Evolutionary conservation across 192 early-diverging fungal genomes (phyloP).

Genomic region (Linnemannia exigua): DNA sequence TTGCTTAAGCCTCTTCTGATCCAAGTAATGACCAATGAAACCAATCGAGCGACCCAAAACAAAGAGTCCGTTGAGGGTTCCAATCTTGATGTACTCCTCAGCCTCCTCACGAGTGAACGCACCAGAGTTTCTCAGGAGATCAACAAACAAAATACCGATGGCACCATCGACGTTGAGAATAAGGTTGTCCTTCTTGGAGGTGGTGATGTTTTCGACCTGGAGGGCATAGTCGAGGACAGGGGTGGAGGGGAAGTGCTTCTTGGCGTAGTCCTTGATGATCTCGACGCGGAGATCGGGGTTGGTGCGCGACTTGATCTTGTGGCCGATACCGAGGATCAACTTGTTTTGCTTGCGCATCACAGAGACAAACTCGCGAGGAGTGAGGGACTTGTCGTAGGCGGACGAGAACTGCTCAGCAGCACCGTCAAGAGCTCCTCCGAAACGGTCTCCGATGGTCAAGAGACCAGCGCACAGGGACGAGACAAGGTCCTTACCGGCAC

Average conservation of each 20-base stretch:
- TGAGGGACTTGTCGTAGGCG: slow-evolving; percentile 92
- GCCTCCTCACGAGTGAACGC: slow-evolving; percentile 94
- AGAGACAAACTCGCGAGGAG: slow-evolving; percentile 93
- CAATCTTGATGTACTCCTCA: slow-evolving; percentile 95
- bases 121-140: slow-evolving; percentile 90
- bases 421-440: slow-evolving; percentile 96
- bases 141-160: slow-evolving; percentile 95
- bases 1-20: slow-evolving; percentile 98
- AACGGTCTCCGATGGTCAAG: slow-evolving; percentile 94
- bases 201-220: slow-evolving; percentile 94
- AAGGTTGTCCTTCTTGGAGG: slow-evolving; percentile 96
- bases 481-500: slow-evolving; percentile 96
- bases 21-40: slow-evolving; percentile 97
- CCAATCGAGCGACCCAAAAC: slow-evolving; percentile 94
- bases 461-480: slow-evolving; percentile 94
- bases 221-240: slow-evolving; percentile 94
- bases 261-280: slow-evolving; percentile 93
- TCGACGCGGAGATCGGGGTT: slow-evolving; percentile 97
- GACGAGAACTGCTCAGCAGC: slow-evolving; percentile 90
- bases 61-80: slow-evolving; percentile 96
- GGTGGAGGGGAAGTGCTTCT: slow-evolving; percentile 85
- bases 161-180: slow-evolving; percentile 95
- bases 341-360: slow-evolving; percentile 95
- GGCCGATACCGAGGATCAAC: slow-evolving; percentile 97
- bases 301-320: slow-evolving; percentile 99